Evolutionary conservation across 202 grass and related monocot species (phyloP).

Genomic region (Bolboschoenoplectus hybrid): DNA sequence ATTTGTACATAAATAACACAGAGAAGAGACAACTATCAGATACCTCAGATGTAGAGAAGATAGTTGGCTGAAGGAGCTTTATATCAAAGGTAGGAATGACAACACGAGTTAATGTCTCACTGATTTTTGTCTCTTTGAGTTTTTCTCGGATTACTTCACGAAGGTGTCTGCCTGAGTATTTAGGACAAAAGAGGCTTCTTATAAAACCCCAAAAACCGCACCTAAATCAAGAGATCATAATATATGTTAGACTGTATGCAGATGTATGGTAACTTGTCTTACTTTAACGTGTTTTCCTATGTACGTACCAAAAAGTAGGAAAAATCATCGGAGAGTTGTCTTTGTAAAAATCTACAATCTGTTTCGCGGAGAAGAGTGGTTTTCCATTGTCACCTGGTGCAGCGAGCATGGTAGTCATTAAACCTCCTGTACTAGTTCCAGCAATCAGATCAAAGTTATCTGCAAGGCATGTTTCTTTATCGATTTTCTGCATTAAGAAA

Average conservation of each 20-base stretch:
- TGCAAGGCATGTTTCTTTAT: slow-evolving; percentile 40
- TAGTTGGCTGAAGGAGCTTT: slow-evolving; percentile 50
- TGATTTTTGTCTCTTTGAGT: slow-evolving; percentile 43
- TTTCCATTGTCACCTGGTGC: slow-evolving; percentile 37
- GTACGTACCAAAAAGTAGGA: slow-evolving; percentile 24
- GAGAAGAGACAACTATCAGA: not conserved
- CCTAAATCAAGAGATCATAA: slow-evolving; percentile 1
- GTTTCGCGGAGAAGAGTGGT: slow-evolving; percentile 46
- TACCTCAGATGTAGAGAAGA: slow-evolving; percentile 68
- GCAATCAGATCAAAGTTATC: slow-evolving; percentile 63
- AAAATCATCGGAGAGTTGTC: slow-evolving; percentile 54
- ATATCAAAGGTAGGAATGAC: slow-evolving; percentile 66
- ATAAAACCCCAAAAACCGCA: slow-evolving; percentile 12
- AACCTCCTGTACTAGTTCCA: slow-evolving; percentile 61
- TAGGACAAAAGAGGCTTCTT: slow-evolving; percentile 35
- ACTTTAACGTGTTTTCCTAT: not conserved
- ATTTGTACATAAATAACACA: not conserved
- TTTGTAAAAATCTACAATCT: slow-evolving; percentile 50
- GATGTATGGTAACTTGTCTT: not conserved
- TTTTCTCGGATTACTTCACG: slow-evolving; percentile 37
- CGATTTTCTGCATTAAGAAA: slow-evolving; percentile 35
- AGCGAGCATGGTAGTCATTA: slow-evolving; percentile 57
- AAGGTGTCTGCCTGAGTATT: slow-evolving; percentile 52
- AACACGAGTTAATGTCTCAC: slow-evolving; percentile 48
- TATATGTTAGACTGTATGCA: not conserved